Conservation (phyloP, 169 alveolate genomes). For the Eimeria acervulina region DNA sequence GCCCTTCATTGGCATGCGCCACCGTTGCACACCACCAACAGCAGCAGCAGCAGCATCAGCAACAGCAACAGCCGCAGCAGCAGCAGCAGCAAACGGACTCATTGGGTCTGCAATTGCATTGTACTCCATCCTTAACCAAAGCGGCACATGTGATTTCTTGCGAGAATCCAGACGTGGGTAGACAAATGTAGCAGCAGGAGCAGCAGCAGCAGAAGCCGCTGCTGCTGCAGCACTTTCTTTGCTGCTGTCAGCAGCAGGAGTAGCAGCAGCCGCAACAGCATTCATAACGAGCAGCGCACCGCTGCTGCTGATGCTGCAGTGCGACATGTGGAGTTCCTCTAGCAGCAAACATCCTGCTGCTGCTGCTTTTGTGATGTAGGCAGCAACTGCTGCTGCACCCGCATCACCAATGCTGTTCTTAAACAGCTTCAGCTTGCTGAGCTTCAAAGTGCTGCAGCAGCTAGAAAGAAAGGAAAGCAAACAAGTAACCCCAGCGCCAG, state of each 20-base stretch:
- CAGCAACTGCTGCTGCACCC: slow-evolving; percentile 69
- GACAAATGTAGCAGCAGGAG: slow-evolving; percentile 11
- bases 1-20: neutral
- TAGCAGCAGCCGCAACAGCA: slow-evolving; percentile 71
- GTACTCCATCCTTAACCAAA: slow-evolving; percentile 80
- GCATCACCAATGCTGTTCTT: slow-evolving; percentile 59
- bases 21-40: neutral
- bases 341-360: slow-evolving; percentile 60
- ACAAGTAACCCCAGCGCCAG: slow-evolving; percentile 29
- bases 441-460: neutral
- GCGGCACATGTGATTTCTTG: slow-evolving; percentile 51
- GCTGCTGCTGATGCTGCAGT: slow-evolving; percentile 58
- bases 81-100: neutral
- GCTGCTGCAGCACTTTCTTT: slow-evolving; percentile 28
- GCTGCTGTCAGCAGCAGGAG: neutral
- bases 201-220: slow-evolving; percentile 29
- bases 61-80: neutral
- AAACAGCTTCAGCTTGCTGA: slow-evolving; percentile 39
- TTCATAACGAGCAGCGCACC: slow-evolving; percentile 59
- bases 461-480: slow-evolving; percentile 15
- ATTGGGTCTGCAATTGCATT: slow-evolving; percentile 55
- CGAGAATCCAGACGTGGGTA: slow-evolving; percentile 49
- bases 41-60: slow-evolving; percentile 25
- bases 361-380: slow-evolving; percentile 22
- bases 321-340: slow-evolving; percentile 75